Evolutionary conservation across 169 alveolate genomes (phyloP), one percentile per base, ranked within the genome.

Genomic region (Miamiensis avidus): DNA sequence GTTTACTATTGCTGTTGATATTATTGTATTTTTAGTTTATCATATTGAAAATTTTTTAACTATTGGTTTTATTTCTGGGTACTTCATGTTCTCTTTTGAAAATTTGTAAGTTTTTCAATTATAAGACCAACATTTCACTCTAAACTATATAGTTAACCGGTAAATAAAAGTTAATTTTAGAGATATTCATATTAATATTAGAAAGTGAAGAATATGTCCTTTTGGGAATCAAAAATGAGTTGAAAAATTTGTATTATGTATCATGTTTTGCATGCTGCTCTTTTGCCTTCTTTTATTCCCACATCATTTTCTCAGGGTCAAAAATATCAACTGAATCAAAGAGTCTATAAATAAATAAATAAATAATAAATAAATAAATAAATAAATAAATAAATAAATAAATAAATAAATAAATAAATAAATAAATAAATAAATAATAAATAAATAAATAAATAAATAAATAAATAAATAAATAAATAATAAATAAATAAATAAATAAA

Each of bases 1-100:
- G n/a, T n/a, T n/a, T n/a, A n/a, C n/a, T n/a, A n/a, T n/a, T n/a
- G n/a, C n/a, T n/a, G n/a, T n/a, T n/a, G n/a, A n/a, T n/a, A n/a
- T n/a, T n/a, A n/a, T n/a, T n/a, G n/a, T n/a, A n/a, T n/a, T n/a
- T n/a, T n/a, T 4, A 75, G 30, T 74, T 74, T 73, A 74, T 6
- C 69, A 28, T 74, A 75, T 82, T 82, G 34, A n/a, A 82, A 74
- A 74, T 81, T 73, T 74, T 73, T 34, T 4, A 73, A 74, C 11
- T 75, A 29, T 82, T 82, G 29, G 27, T 75, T 32, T 15, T 76
- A 34, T 73, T 73, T 82, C 32, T 74, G 34, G 25, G 34, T 65
- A 28, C 74, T 82, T 82, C 76, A 74, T 82, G 87, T 34, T 82
- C 87, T 73, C 81, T 82, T 82, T 82, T 82, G 75, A 82, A 82